Conservation (phyloP, 176 grass and related monocot species). For the Dactylis glomerata region DNA sequence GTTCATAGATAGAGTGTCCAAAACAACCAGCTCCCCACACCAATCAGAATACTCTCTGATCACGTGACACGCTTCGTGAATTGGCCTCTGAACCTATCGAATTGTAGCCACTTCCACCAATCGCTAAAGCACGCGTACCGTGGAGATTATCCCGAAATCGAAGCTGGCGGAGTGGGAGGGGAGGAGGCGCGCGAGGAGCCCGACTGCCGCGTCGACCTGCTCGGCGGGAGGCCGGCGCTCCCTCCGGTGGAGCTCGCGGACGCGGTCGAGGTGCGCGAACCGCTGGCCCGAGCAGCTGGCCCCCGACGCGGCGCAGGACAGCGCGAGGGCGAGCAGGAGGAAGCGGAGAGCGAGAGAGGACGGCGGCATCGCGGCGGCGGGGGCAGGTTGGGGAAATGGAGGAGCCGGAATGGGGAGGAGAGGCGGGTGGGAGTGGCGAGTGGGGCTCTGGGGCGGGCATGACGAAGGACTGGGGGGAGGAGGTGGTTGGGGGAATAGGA, state of each 20-base stretch:
- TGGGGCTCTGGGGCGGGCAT: conserved; percentile 26
- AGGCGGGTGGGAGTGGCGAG: background rate
- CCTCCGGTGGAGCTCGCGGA: conserved; percentile 49
- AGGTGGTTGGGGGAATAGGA: conserved; percentile 9
- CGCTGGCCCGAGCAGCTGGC: background rate
- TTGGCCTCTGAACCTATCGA: background rate
- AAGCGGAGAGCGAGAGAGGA: background rate
- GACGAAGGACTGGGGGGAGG: background rate
- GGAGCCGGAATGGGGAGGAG: background rate
- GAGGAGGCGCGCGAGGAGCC: conserved; percentile 49
- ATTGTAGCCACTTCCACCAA: background rate
- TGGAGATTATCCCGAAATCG: conserved; percentile 49
- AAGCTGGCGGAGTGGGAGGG: conserved; percentile 66
- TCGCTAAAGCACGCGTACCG: conserved; percentile 36
- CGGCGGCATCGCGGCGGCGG: conserved; percentile 3
- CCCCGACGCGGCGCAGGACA: conserved; percentile 27
- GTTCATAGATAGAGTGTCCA: background rate
- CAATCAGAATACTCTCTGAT: background rate
- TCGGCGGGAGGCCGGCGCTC: conserved; percentile 33
- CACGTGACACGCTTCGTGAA: background rate
- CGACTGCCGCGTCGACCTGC: conserved; percentile 43
- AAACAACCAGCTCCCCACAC: background rate
- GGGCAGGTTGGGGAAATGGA: background rate
- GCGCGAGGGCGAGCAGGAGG: conserved; percentile 15
- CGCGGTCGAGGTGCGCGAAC: conserved; percentile 46